Percentiles rank a stretch among this genome's conserved stretches.
These are phyloP conservation scores for Xylaria longipes DNA, from an alignment of 495 filamentous ascomycete species.

Conservation along the genomic window DNA sequence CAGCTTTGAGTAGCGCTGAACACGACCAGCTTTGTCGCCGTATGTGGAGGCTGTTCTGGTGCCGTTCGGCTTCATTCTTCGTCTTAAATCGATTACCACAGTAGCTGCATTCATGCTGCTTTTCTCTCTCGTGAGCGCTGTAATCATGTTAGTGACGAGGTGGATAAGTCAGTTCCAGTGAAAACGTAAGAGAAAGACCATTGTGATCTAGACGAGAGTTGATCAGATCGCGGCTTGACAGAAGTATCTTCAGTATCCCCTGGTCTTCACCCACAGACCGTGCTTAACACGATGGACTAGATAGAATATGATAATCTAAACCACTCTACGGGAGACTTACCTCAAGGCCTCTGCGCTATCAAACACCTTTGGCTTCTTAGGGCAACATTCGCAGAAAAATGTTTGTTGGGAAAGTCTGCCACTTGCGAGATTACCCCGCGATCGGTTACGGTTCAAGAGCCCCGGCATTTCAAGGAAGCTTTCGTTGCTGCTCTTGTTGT, in stretches of 20 bases:
- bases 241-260: not conserved
- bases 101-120: slow-evolving; percentile 91
- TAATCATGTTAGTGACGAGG: not conserved
- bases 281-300: not conserved
- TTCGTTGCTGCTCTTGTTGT: slow-evolving; percentile 37
- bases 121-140: slow-evolving; percentile 58
- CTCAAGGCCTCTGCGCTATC: not conserved
- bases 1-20: not conserved
- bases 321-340: not conserved
- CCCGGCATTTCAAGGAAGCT: slow-evolving; percentile 36
- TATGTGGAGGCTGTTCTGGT: slow-evolving; percentile 64
- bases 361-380: not conserved
- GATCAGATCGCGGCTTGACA: not conserved
- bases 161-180: not conserved
- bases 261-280: not conserved
- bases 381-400: not conserved
- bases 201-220: not conserved
- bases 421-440: not conserved
- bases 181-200: not conserved
- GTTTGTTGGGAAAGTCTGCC: not conserved
- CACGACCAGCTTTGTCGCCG: not conserved
- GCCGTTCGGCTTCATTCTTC: slow-evolving; percentile 97
- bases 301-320: not conserved
- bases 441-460: not conserved
- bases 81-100: slow-evolving; percentile 98